Evolutionary conservation across 179 eudicot species (phyloP), one percentile per base, ranked within the genome.

Genomic region (Beta lomatogona): DNA sequence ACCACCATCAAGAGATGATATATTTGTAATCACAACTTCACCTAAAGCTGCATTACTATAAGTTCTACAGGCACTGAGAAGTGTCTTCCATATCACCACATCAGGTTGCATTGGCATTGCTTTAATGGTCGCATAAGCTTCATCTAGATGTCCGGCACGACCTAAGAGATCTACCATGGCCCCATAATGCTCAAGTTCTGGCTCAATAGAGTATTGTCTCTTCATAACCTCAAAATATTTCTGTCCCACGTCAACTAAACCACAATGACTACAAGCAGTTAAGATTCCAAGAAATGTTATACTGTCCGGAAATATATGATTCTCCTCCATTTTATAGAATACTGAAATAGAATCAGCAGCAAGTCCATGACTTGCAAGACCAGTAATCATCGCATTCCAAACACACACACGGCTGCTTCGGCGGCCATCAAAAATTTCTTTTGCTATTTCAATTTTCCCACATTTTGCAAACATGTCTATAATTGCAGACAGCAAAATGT

Each of bases 321-420:
- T 85, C 64, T 22, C 80, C 80, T 85, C 88, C 98, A 93, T 89
- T 69, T 65, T 75, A 7, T 79, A 82, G 82, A 93, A 90, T 45
- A 89, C 70, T 25, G 85, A 87, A 78, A 93, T 84, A 83, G 94
- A 92, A 84, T 92, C 94, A 14, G 44, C 77, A 76, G 89, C 92
- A 84, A 87, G 93, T 28, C 98, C 98, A 28, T 93, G 93, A 80
- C 83, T 80, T 22, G 98, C 97, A 70, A 91, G 68, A 60, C 93
- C 98, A 76, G 84, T 91, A 80, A 93, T 90, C 97, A 93, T 89
- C 8, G 93, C 87, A 85, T 92, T 93, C 94, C 94, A 93, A 73
- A 91, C 81, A 60, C 92, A 93, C 77, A 86, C 88, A 58, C 84
- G 81, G 57, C 83, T 86, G 53, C 83, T 88, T 78, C n/a, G 71